Evolutionary conservation across 192 early-diverging fungal species (phyloP).

Genomic region (Backusella sp.): DNA sequence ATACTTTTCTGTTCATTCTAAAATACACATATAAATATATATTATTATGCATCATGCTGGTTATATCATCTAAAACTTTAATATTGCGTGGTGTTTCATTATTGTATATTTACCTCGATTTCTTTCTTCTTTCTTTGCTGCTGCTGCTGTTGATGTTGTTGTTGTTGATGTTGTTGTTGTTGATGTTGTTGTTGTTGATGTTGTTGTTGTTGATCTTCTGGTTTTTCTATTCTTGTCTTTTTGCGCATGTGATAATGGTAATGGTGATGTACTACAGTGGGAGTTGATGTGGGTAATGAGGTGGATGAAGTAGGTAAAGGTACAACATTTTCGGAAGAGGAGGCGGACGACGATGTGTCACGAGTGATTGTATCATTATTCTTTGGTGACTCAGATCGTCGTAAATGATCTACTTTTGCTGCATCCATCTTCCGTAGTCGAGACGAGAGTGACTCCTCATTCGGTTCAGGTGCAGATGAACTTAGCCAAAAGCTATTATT

Average conservation of each 20-base stretch:
- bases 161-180: neutral
- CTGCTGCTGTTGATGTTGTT: too few relatives aligned
- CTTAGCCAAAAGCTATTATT: neutral
- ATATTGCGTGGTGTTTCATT: neutral
- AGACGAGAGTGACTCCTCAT: slow-evolving; percentile 1
- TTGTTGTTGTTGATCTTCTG: neutral
- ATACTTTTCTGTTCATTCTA: neutral
- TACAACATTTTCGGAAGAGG: neutral
- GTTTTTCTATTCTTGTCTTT: neutral
- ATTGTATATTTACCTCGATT: neutral
- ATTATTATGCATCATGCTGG: neutral
- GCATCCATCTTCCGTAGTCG: neutral
- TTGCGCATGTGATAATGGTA: slow-evolving; percentile 34
- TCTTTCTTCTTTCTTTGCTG: neutral
- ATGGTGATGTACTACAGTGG: slow-evolving; percentile 33
- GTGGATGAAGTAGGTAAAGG: slow-evolving; percentile 5
- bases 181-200: neutral
- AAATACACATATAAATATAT: neutral
- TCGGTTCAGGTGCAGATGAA: neutral
- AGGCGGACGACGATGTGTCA: slow-evolving; percentile 2
- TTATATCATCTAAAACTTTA: neutral
- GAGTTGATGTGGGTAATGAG: slow-evolving; percentile 2
- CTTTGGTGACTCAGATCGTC: neutral
- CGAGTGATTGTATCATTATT: neutral
- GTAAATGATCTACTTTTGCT: neutral